phyloP scores from a whole-genome alignment of 805 yeast species.

The Candida xiaguanensis region DNA sequence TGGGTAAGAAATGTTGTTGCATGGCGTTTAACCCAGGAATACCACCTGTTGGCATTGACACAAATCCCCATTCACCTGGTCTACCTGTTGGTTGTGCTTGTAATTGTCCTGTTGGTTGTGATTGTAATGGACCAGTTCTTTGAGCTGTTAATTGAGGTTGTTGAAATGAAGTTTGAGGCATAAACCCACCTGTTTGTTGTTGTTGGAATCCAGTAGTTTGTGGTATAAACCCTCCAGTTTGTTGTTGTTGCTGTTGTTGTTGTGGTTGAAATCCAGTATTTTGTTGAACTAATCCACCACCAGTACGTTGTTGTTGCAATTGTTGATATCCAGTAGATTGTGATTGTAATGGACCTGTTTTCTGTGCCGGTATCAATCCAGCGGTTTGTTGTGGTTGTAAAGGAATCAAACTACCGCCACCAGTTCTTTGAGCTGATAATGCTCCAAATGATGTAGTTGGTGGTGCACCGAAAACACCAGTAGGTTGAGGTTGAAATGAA shows the following conservation, averaged over 20 bases:
- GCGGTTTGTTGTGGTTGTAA: conserved; percentile 71
- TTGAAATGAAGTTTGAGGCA: conserved; percentile 23
- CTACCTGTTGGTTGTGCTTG: conserved; percentile 59
- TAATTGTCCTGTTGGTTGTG: conserved; percentile 42
- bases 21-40: conserved; percentile 67
- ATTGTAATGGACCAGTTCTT: conserved; percentile 20
- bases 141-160: conserved; percentile 17
- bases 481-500: conserved; percentile 39
- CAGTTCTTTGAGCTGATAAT: conserved; percentile 39
- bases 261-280: conserved; percentile 17
- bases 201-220: conserved; percentile 28
- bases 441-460: conserved; percentile 32
- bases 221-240: conserved; percentile 28
- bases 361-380: conserved; percentile 48
- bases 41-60: conserved; percentile 64
- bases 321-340: conserved; percentile 16
- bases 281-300: conserved; percentile 11
- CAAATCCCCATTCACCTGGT: conserved; percentile 82
- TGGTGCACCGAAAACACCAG: conserved; percentile 17
- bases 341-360: conserved; percentile 30
- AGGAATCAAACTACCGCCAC: conserved; percentile 42
- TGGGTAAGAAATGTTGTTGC: conserved; percentile 66
- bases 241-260: conserved; percentile 13
- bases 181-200: conserved; percentile 24
- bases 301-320: conserved; percentile 15